Percentiles rank a stretch among this genome's conserved stretches.
phyloP scores from a whole-genome alignment of 345 rosid genomes.

The Hibiscus mutabilis region DNA sequence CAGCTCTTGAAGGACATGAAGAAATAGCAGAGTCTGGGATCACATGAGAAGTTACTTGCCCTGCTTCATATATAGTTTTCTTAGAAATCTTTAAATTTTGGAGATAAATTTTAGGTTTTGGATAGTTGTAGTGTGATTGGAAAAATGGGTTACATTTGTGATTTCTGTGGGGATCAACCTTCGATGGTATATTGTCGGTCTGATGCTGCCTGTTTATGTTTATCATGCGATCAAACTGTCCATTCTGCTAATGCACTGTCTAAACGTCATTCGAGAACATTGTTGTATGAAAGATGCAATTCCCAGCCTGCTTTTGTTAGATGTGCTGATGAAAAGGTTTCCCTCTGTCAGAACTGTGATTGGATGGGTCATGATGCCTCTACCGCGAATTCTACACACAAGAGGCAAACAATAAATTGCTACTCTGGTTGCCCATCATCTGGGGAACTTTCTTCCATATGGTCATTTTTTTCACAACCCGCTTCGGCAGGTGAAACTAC shows the following conservation, averaged over 20 bases:
- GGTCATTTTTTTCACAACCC: constrained; percentile 66
- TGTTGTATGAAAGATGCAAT: constrained; percentile 82
- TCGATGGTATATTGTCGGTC: constrained; percentile 91
- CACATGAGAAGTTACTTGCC: constrained; percentile 17
- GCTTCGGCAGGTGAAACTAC: constrained; percentile 44
- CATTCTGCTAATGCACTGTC: constrained; percentile 96
- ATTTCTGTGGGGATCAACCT: constrained; percentile 88
- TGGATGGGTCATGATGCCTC: constrained; percentile 66
- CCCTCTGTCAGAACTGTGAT: constrained; percentile 98
- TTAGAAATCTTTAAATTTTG: constrained; percentile 6
- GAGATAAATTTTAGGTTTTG: constrained; percentile 16
- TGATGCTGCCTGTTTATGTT: constrained; percentile 88
- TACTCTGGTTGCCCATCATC: constrained; percentile 95
- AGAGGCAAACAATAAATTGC: constrained; percentile 66
- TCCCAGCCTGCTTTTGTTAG: constrained; percentile 80
- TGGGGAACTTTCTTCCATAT: constrained; percentile 74
- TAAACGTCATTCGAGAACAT: constrained; percentile 78
- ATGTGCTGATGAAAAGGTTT: constrained; percentile 67
- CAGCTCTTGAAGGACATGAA: constrained; percentile 17
- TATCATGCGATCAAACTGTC: constrained; percentile 88
- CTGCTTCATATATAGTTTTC: constrained; percentile 17
- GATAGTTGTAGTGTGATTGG: background rate
- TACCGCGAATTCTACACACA: constrained; percentile 45
- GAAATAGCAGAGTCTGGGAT: background rate
- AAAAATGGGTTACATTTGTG: constrained; percentile 86